Conservation (phyloP, 2,329 filamentous ascomycete genomes). For the Trichophyton benhamiae region DNA sequence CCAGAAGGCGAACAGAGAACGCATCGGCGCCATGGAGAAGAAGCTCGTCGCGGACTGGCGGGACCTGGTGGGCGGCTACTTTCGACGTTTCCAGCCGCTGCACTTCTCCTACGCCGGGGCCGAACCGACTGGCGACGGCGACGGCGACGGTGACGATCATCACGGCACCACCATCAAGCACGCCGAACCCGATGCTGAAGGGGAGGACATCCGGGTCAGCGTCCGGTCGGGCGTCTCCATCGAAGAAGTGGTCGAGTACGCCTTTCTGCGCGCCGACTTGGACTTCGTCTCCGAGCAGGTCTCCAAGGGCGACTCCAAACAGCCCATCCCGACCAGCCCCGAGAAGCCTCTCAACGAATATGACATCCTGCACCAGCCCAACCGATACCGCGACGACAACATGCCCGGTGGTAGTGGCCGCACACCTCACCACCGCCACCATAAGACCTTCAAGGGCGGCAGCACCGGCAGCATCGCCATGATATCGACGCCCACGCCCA, state of each 20-base stretch:
- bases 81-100: constrained; percentile 73
- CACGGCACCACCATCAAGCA: constrained; percentile 21
- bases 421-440: constrained; percentile 30
- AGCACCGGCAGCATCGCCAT: constrained; percentile 83
- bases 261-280: constrained; percentile 84
- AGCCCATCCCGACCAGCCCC: constrained; percentile 48
- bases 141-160: constrained; percentile 18
- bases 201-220: constrained; percentile 11
- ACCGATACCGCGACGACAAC: constrained; percentile 29
- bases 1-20: constrained; percentile 44
- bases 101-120: constrained; percentile 48
- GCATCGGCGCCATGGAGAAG: constrained; percentile 56
- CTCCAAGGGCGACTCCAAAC: constrained; percentile 53
- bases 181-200: constrained; percentile 9
- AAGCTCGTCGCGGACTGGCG: constrained; percentile 66
- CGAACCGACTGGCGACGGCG: constrained; percentile 15
- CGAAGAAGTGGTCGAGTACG: constrained; percentile 62
- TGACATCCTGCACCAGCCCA: constrained; percentile 62
- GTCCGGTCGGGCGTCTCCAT: constrained; percentile 31
- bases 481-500: constrained; percentile 81
- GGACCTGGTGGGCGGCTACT: constrained; percentile 82
- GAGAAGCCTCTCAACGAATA: constrained; percentile 74
- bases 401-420: constrained; percentile 44
- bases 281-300: constrained; percentile 90
- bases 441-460: constrained; percentile 75